Base-by-base conservation (phyloP, 2,329 filamentous ascomycete species). In the Colletotrichum brevisporum region DNA sequence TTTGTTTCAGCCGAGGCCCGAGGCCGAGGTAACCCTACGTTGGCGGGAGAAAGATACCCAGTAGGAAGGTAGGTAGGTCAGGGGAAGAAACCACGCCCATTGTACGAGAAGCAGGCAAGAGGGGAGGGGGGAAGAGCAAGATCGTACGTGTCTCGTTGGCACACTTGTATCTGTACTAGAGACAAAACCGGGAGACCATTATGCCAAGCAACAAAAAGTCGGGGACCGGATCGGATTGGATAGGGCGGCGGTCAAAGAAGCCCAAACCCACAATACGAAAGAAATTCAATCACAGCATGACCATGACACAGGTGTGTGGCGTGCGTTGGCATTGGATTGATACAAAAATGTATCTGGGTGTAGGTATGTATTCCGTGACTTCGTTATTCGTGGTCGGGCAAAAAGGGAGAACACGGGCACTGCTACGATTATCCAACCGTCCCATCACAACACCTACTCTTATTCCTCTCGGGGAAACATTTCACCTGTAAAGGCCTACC, bases 121-220 rank as follows among this genome's bases (percentile, higher is more conserved):
- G 21, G 21, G 31, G 31, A 8, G 31, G 10, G 10, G 4, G 31
- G 10, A 9, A 36, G 31, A 36, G 31, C 8, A 36, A 10, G 31
- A 9, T 10, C 9, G 31, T 3, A 10, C 31, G 31, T 36, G 31
- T 36, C 31, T 10, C 31, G 10, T 10, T 10, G 31, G 31, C 31
- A 36, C 31, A 36, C 5, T 36, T 36, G 31, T 36, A 36, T 36
- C 31, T 36, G 31, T 36, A 36, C 41, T n/a, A n/a, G 52, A 36
- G 55, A 24, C 31, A 47, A 47, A 48, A 58, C 13, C 26, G 52
- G n/a, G 18, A 18, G 52, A 24, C 18, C 13, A 39, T 24, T 24
- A 24, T 54, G 43, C 55, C 39, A 58, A 58, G 43, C 39, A 58
- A 58, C 55, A 48, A 48, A n/a, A 45, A 45, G 41, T n/a, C 24